Conservation (phyloP, 306 rosid genomes). For the Dryas alaskensis region DNA sequence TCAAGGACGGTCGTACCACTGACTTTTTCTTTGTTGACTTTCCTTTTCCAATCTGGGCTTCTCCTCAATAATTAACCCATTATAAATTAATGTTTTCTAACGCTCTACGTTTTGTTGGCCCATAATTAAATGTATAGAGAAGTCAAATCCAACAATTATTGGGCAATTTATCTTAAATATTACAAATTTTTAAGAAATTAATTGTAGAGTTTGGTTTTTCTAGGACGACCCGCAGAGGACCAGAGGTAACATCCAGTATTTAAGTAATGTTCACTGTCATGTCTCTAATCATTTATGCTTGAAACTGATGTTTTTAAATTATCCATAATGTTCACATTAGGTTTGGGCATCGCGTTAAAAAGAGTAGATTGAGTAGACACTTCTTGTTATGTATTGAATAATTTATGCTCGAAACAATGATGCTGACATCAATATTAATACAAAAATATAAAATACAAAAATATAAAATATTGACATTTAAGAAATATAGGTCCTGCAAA, state of each 20-base stretch:
- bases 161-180: background rate
- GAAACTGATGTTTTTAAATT: conserved; percentile 6
- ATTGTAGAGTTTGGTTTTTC: background rate
- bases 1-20: conserved; percentile 15
- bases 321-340: background rate
- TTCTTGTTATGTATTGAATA: background rate
- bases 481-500: background rate
- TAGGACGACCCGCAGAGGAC: background rate
- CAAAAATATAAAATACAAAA: too few relatives aligned
- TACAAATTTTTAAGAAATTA: background rate
- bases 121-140: background rate
- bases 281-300: background rate
- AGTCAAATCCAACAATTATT: background rate
- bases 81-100: background rate
- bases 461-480: too few relatives aligned
- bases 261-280: background rate
- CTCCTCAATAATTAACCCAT: background rate
- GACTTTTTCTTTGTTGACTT: conserved; percentile 11
- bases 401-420: background rate
- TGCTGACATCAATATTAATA: background rate
- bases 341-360: background rate
- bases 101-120: background rate
- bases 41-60: background rate
- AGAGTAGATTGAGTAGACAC: background rate
- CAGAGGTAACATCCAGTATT: background rate